Conservation (phyloP, 768 basidiomycete species). For the Kwoniella shandongensis region DNA sequence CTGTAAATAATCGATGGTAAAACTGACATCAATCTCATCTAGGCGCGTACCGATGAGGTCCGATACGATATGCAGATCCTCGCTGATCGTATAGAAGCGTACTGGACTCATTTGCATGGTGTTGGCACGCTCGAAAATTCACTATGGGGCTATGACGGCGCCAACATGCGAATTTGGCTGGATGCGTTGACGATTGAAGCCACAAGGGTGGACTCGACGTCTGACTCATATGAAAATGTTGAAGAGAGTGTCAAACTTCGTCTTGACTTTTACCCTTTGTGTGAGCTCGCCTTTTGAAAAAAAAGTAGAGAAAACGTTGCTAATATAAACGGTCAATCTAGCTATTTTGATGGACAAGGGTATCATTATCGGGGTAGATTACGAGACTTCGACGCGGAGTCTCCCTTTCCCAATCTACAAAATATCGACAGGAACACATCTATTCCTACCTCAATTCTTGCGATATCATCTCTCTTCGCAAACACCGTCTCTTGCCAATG, state of each 20-base stretch:
- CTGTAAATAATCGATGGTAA: too few relatives aligned
- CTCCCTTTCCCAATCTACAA: slow-evolving; percentile 88
- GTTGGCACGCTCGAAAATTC: slow-evolving; percentile 94
- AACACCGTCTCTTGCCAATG: slow-evolving; percentile 62
- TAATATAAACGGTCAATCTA: too few relatives aligned
- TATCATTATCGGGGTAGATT: slow-evolving; percentile 93
- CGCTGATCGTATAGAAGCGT: slow-evolving; percentile 94
- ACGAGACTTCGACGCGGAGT: slow-evolving; percentile 74
- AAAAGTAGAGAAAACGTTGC: too few relatives aligned
- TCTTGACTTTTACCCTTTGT: slow-evolving; percentile 92
- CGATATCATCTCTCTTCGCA: slow-evolving; percentile 68
- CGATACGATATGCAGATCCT: slow-evolving; percentile 93
- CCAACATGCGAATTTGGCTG: slow-evolving; percentile 86
- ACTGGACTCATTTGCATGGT: slow-evolving; percentile 95
- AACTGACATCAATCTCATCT: background rate
- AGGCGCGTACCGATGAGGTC: slow-evolving; percentile 76
- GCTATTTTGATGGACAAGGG: slow-evolving; percentile 99
- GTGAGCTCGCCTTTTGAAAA: slow-evolving; percentile 61
- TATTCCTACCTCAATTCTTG: slow-evolving; percentile 90
- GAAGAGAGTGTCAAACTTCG: slow-evolving; percentile 91
- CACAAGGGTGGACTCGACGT: slow-evolving; percentile 55
- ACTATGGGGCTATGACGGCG: slow-evolving; percentile 93
- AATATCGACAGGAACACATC: slow-evolving; percentile 69
- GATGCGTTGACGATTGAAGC: slow-evolving; percentile 89
- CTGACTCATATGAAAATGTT: slow-evolving; percentile 61